Base-by-base conservation (phyloP, 2,329 filamentous ascomycete species). In the Pseudogymnoascus sp. region DNA sequence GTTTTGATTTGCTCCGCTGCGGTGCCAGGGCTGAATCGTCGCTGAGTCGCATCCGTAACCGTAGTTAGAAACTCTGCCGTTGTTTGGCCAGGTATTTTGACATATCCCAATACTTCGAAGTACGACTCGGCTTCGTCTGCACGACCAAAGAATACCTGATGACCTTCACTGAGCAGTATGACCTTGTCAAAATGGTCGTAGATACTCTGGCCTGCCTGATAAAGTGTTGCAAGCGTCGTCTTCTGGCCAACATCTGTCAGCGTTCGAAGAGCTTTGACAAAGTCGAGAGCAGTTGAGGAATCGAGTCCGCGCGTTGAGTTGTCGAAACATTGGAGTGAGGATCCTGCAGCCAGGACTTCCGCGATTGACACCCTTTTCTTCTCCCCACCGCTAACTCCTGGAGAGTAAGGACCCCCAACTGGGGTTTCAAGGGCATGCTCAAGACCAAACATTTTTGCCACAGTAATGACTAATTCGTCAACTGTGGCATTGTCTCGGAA, bases 361-460 rank as follows among this genome's bases (percentile, higher is more conserved):
- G 89, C 88, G 64, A 95, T 93, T 21, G 86, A 89, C 5, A 92
- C 89, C 65, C 89, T 85, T 76, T 91, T 91, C 61, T 88, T 79
- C 74, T 93, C 90, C 61, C 87, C 89, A 64, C 89, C 91, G 50
- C 85, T 90, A 0, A 95, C 81, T 72, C 91, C 92, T 59, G 89
- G 86, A 17, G 94, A 82, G 65, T 93, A 91, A 0, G 84, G 83
- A 65, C 94, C 88, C 6, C 92, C 92, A 26, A 96, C 90, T 31
- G 93, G 84, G 0, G 92, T 97, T 71, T 92, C 83, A 59, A 84
- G 82, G 0, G 91, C 95, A 73, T 96, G 91, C 72, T 92, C 88
- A 60, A 96, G 96, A 71, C 93, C 94, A 79, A 96, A 95, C 89
- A 95, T 94, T 70, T 90, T 90, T 59, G 96, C 78, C 63, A 96